Base-by-base conservation (phyloP, 176 grass and related monocot species). In the Aegilops bicornis region DNA sequence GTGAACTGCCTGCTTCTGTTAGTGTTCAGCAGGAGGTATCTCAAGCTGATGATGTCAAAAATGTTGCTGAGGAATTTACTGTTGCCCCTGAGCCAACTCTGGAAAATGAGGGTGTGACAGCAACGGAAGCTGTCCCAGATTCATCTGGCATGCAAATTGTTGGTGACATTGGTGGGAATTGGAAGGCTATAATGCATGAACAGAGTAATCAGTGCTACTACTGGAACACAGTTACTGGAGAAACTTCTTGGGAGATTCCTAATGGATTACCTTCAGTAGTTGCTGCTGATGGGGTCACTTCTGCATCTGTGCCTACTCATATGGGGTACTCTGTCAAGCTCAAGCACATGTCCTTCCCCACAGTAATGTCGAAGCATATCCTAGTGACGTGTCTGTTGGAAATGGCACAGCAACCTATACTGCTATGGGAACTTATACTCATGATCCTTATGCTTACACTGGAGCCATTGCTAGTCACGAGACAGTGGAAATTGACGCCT, bases 201-300 rank as follows among this genome's bases (percentile, higher is more conserved):
- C 89, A 94, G 80, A 97, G 90, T 64, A 99, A 86, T 81, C 97
- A 91, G 66, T 94, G 89, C 85, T 99, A 99, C 82, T 99, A 96
- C 73, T 99, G 97, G 97, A 99, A 99, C 73, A 96, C 90, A 22
- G 77, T 94, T 79, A 99, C 97, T 70, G 97, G 97, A 40, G 94
- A 99, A 91, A 99, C 94, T 42, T 96, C 94, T 66, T 99, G 97
- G 97, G 97, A 94, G 77, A 87, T 99, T 19, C 97, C 97, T 64
- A 80, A 76, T 60, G 88, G 80, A 24, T 77, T 94, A 70, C 15
- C 83, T 83, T 32, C 76, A 16, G 81, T 67, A 81, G 71, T 58
- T 82, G 73, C 83, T 45, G 64, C 37, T 68, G 76, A 92, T 88
- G 76, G 68, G 32, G 39, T 80, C 69, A 69, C 78, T 73, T 73